Evolutionary conservation across 345 rosid species (phyloP), one percentile per base, ranked within the genome.

Genomic region (Gossypium anomalum): DNA sequence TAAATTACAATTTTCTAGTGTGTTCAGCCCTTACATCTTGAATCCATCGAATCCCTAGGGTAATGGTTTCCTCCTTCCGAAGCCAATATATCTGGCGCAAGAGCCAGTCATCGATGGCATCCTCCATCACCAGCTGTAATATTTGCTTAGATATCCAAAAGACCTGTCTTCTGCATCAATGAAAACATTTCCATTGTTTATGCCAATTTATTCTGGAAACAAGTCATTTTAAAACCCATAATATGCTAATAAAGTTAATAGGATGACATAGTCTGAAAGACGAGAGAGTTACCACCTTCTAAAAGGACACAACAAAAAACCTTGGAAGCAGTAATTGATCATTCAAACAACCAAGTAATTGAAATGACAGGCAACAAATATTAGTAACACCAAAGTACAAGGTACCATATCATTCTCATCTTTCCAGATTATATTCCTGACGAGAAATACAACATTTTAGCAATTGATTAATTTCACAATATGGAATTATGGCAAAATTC

Each of bases 101-200:
- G 66, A 96, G 97, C 88, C 87, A 96, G 79, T 96, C 98, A 88
- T 93, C 99, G 62, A 93, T 93, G 71, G 97, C 98, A 87, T 93
- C 98, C 82, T 93, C 98, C 99, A 93, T 96, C 69, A 93, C 85
- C 70, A 96, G 78, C 82, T 96, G 99, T 75, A 93, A 74, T 76
- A 96, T 93, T 83, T 96, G 95, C 85, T 93, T 96, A 78, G 98
- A 96, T 65, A 96, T 92, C 97, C 98, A 93, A 83, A 93, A 93
- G 79, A 93, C 98, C 79, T 96, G 97, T 75, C 99, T 86, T 81
- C 99, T 96, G 89, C 79, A 73, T 19, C 59, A 76, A 75, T 55
- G 70, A 82, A 60, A 56, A 73, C 45, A 45, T 76, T 56, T 51
- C 38, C 73, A 44, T 9, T 59, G 74, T 69, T 70, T 72, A 68